A percentile compares a stretch with the other conserved stretches of the same genome.
These are phyloP conservation scores for Parastagonospora nodorum DNA, from an alignment of 2,329 filamentous ascomycete species.

Conservation along the genomic window DNA sequence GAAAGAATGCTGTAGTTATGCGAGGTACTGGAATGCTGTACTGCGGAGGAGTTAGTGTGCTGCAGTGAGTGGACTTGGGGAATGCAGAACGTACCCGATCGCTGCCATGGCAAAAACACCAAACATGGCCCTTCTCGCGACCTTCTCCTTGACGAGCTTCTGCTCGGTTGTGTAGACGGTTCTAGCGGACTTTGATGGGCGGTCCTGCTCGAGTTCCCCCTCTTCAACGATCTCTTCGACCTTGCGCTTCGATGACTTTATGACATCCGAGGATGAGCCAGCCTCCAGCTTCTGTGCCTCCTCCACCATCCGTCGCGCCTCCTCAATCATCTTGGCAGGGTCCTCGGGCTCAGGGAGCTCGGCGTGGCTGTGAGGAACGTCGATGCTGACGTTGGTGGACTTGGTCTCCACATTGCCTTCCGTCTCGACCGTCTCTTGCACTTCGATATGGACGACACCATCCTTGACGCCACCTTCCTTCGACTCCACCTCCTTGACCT, in stretches of 20 bases:
- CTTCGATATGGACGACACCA: constrained; percentile 69
- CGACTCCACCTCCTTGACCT: constrained; percentile 30
- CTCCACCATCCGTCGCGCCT: constrained; percentile 87
- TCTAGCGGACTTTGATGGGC: constrained; percentile 74
- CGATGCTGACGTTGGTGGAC: constrained; percentile 74
- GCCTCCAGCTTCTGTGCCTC: constrained; percentile 63
- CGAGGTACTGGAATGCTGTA: constrained; percentile 38
- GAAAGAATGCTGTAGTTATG: constrained; percentile 7
- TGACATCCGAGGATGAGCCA: constrained; percentile 20
- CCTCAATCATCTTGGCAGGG: constrained; percentile 79
- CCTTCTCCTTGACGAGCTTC: constrained; percentile 81
- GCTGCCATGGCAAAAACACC: constrained; percentile 86
- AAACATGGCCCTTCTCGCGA: constrained; percentile 82
- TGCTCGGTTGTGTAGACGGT: constrained; percentile 63
- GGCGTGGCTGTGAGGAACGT: constrained; percentile 70
- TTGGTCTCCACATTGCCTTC: constrained; percentile 68
- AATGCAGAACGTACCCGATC: constrained; percentile 73
- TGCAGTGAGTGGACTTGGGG: neutral
- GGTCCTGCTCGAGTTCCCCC: constrained; percentile 54
- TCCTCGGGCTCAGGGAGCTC: constrained; percentile 77
- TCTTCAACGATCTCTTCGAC: constrained; percentile 65
- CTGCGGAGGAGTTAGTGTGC: constrained; percentile 26
- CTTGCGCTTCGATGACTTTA: constrained; percentile 44
- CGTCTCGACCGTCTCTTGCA: constrained; percentile 67
- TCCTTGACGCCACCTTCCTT: constrained; percentile 25